Base-by-base conservation (phyloP, 2,329 filamentous ascomycete genomes). In the Phyllosticta citrichinensis region DNA sequence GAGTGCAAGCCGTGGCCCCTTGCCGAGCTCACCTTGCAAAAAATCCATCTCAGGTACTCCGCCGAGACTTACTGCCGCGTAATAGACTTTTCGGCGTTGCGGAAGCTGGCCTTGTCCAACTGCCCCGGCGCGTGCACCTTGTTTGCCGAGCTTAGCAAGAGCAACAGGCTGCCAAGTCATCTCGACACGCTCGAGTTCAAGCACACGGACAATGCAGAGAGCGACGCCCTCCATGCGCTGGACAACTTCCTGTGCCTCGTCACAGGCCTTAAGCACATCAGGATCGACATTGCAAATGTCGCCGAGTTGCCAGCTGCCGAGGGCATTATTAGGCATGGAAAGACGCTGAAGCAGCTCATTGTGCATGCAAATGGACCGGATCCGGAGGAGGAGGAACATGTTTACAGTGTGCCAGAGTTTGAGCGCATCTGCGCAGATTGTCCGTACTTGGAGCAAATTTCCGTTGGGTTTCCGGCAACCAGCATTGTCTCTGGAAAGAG, bases 201-300 rank as follows among this genome's bases (percentile, higher is more conserved):
- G 65, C 76, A 80, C 63, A 73, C 75, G 30, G 78, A 80, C 57
- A 80, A 80, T 60, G 53, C 66, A 2, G 78, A 80, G 60, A 76
- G 77, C 35, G 77, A 80, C 57, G 74, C 74, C 5, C 65, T 80
- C 27, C 68, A 72, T 1, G 78, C 78, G 1, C 67, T 80, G 22
- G 77, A 80, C 50, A 77, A 75, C 33, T 78, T 80, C 64, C 63
- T 80, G 27, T 77, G 75, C 54, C 68, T 79, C 5, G 75, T 79
- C 0, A 73, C 75, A 12, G 77, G 78, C 2, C 68, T 80, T 59
- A 68, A 74, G 61, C 68, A 73, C 1, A 68, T 80, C 33, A 75
- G 74, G 5, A 69, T 80, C 47, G 78, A 80, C 64, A 65, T 79
- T 12, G 71, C 71, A 10, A 71, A 72, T 52, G 72, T 73, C 30